Conservation (phyloP, 2,329 filamentous ascomycete species). For the Cladophialophora immunda region DNA sequence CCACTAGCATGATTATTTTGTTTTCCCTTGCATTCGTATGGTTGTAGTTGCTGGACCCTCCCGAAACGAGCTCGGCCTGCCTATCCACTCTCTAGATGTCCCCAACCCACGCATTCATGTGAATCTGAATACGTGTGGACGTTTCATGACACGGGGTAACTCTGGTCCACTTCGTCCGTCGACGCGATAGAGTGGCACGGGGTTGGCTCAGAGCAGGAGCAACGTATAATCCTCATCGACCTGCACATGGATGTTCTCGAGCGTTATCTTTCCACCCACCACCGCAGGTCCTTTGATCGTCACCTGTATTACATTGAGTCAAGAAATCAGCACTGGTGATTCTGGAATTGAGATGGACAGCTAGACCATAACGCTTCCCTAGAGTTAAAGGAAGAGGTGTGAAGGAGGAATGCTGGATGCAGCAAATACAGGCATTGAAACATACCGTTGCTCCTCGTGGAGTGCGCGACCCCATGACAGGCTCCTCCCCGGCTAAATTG, state of each 20-base stretch:
- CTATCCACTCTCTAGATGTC: background rate
- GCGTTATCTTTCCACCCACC: constrained; percentile 31
- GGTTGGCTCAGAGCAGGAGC: constrained; percentile 18
- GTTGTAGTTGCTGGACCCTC: too few species aligned
- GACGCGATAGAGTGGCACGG: background rate
- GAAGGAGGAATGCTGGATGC: background rate
- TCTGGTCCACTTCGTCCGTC: background rate
- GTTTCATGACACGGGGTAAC: background rate
- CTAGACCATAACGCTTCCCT: background rate
- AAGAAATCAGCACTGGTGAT: background rate
- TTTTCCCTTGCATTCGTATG: too few species aligned
- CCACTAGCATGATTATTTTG: background rate
- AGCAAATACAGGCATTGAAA: constrained; percentile 27
- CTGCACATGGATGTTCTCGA: constrained; percentile 28
- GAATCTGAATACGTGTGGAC: background rate
- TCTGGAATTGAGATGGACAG: background rate
- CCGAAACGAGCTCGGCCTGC: background rate
- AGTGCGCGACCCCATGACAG: constrained; percentile 46
- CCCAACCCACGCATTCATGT: background rate
- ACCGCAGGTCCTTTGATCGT: constrained; percentile 38
- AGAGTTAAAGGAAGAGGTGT: background rate
- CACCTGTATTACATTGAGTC: constrained; percentile 18
- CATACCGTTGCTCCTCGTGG: constrained; percentile 69
- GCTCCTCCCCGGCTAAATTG: constrained; percentile 60
- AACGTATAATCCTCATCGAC: constrained; percentile 37